phyloP scores from a whole-genome alignment of 495 filamentous ascomycete genomes.

The Pyrenopolyporus hunteri region DNA sequence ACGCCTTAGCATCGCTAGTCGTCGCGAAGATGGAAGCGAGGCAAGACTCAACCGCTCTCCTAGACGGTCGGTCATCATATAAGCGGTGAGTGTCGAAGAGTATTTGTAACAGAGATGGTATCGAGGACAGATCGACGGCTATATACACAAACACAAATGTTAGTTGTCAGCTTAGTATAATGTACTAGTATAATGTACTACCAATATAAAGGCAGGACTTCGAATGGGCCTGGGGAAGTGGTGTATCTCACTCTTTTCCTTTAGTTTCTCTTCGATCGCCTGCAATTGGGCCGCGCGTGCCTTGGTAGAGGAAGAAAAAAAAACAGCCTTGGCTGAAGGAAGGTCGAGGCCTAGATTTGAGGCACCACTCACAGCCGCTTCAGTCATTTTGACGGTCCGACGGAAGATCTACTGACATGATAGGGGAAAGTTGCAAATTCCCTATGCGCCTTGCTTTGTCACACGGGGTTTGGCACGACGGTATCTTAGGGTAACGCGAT shows the following conservation, averaged over 20 bases:
- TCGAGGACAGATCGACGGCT: slow-evolving; percentile 50
- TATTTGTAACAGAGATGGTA: slow-evolving; percentile 62
- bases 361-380: slow-evolving; percentile 44
- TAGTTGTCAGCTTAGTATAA: too few species aligned
- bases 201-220: neutral
- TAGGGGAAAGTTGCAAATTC: slow-evolving; percentile 4
- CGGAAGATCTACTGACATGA: slow-evolving; percentile 42
- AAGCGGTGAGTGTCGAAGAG: slow-evolving; percentile 85
- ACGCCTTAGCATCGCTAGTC: slow-evolving; percentile 55
- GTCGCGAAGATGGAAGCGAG: slow-evolving; percentile 66
- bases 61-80: slow-evolving; percentile 84
- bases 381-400: slow-evolving; percentile 51
- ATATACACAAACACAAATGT: slow-evolving; percentile 10
- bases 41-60: slow-evolving; percentile 79
- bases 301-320: slow-evolving; percentile 58
- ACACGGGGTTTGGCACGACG: neutral
- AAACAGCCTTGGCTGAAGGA: slow-evolving; percentile 41
- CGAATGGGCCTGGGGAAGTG: neutral
- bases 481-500: neutral
- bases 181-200: slow-evolving; percentile 9
- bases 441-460: neutral
- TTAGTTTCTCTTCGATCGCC: slow-evolving; percentile 54
- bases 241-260: slow-evolving; percentile 49
- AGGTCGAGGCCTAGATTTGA: slow-evolving; percentile 46
- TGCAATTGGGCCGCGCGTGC: slow-evolving; percentile 52